phyloP scores from a whole-genome alignment of 164 flowering plant species.

The Pachysandra terminalis region DNA sequence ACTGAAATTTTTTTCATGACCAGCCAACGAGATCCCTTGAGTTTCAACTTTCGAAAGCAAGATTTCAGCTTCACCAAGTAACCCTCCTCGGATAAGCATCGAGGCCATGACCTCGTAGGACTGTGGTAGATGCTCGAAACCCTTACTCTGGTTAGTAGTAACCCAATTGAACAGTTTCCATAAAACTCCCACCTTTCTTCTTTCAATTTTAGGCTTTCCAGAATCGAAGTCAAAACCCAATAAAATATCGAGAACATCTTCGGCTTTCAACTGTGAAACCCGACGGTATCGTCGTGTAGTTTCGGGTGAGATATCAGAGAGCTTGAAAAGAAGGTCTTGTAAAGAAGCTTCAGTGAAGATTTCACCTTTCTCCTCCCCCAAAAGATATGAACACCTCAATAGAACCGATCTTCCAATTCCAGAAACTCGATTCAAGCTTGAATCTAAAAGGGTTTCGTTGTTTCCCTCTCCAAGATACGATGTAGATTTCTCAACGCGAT shows the following conservation, averaged over 20 bases:
- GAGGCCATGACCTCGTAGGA: slow-evolving; percentile 60
- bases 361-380: slow-evolving; percentile 32
- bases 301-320: slow-evolving; percentile 50
- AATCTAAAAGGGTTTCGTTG: slow-evolving; percentile 21
- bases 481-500: neutral
- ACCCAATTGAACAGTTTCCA: slow-evolving; percentile 77
- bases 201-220: slow-evolving; percentile 22
- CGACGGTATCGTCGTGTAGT: slow-evolving; percentile 52
- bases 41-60: slow-evolving; percentile 41
- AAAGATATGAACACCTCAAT: slow-evolving; percentile 34
- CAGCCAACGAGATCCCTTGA: slow-evolving; percentile 38
- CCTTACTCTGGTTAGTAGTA: slow-evolving; percentile 32
- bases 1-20: slow-evolving; percentile 33
- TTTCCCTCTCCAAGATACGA: slow-evolving; percentile 7
- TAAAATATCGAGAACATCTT: slow-evolving; percentile 62
- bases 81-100: slow-evolving; percentile 50
- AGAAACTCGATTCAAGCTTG: slow-evolving; percentile 12
- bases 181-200: slow-evolving; percentile 46
- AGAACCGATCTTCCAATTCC: slow-evolving; percentile 36
- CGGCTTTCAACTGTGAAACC: slow-evolving; percentile 43
- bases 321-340: slow-evolving; percentile 38
- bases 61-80: slow-evolving; percentile 45
- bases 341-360: slow-evolving; percentile 24
- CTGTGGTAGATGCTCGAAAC: slow-evolving; percentile 49
- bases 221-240: slow-evolving; percentile 36